phyloP scores from a whole-genome alignment of 2,329 filamentous ascomycete genomes.

The Cladosporium halotolerans region DNA sequence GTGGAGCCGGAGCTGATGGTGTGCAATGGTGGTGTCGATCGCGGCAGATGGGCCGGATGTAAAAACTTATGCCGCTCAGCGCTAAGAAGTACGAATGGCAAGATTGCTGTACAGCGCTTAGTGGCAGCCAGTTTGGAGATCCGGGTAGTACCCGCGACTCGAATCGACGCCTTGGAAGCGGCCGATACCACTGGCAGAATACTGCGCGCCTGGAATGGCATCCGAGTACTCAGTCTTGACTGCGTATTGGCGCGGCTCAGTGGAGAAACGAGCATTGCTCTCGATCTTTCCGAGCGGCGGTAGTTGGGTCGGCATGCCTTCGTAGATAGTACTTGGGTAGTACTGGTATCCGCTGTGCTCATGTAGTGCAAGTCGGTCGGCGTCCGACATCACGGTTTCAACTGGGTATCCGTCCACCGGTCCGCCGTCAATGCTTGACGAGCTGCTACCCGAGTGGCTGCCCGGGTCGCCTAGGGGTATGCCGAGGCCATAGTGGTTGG shows the following conservation, averaged over 20 bases:
- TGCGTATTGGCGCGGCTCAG: slow-evolving; percentile 28
- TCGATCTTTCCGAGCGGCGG: slow-evolving; percentile 29
- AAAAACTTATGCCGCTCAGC: not conserved
- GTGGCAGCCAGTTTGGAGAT: slow-evolving; percentile 34
- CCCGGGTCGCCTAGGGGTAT: slow-evolving; percentile 18
- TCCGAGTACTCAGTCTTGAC: slow-evolving; percentile 40
- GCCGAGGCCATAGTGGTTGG: slow-evolving; percentile 22
- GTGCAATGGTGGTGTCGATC: not conserved
- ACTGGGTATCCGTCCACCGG: slow-evolving; percentile 26
- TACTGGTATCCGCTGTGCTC: slow-evolving; percentile 41
- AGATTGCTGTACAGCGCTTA: not conserved
- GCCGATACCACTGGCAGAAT: slow-evolving; percentile 34
- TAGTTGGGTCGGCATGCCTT: slow-evolving; percentile 27
- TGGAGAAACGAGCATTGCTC: slow-evolving; percentile 22
- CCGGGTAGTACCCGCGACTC: slow-evolving; percentile 43
- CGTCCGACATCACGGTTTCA: slow-evolving; percentile 35
- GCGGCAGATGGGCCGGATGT: not conserved
- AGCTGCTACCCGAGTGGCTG: slow-evolving; percentile 40
- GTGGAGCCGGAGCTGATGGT: not conserved
- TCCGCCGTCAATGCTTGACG: slow-evolving; percentile 29
- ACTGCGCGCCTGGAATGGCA: slow-evolving; percentile 24
- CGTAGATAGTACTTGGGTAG: slow-evolving; percentile 40
- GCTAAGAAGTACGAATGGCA: not conserved
- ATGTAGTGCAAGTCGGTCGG: slow-evolving; percentile 39
- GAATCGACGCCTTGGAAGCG: slow-evolving; percentile 42